Conservation (phyloP, 176 grass and related monocot species). For the Triticum turgidum region DNA sequence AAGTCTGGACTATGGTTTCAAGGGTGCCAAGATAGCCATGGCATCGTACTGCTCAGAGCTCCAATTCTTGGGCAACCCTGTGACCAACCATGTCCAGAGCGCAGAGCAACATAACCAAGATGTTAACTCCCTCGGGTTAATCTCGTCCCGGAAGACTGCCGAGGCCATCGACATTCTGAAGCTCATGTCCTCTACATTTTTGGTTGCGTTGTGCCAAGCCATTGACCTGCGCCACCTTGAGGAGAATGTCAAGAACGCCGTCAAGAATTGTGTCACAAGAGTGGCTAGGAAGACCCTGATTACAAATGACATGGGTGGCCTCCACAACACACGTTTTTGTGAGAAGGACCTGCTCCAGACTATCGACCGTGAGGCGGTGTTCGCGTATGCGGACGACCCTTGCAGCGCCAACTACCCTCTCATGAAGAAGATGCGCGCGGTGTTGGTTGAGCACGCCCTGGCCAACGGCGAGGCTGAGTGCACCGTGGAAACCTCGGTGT, state of each 20-base stretch:
- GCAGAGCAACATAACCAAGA: constrained; percentile 88
- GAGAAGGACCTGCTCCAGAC: too few species aligned
- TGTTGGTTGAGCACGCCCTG: too few species aligned
- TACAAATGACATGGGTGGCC: too few species aligned
- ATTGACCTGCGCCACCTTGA: constrained; percentile 66
- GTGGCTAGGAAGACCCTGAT: too few species aligned
- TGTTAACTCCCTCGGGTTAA: constrained; percentile 66
- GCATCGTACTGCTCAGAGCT: constrained; percentile 82
- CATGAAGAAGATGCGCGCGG: too few species aligned
- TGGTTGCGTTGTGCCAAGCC: constrained; percentile 60
- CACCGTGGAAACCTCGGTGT: too few species aligned
- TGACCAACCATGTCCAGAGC: constrained; percentile 87
- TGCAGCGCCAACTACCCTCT: too few species aligned
- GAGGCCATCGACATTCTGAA: constrained; percentile 82
- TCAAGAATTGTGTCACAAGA: too few species aligned
- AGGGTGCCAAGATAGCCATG: constrained; percentile 88
- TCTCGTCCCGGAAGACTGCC: constrained; percentile 66
- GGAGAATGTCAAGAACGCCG: constrained; percentile 33
- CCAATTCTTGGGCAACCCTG: constrained; percentile 78
- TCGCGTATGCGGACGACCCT: too few species aligned
- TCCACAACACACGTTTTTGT: too few species aligned
- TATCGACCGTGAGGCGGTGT: too few species aligned
- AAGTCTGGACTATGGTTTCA: constrained; percentile 82
- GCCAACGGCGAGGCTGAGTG: too few species aligned
- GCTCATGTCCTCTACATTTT: constrained; percentile 64